phyloP scores from a whole-genome alignment of 192 early-diverging fungal genomes.

The Linderina pennispora region DNA sequence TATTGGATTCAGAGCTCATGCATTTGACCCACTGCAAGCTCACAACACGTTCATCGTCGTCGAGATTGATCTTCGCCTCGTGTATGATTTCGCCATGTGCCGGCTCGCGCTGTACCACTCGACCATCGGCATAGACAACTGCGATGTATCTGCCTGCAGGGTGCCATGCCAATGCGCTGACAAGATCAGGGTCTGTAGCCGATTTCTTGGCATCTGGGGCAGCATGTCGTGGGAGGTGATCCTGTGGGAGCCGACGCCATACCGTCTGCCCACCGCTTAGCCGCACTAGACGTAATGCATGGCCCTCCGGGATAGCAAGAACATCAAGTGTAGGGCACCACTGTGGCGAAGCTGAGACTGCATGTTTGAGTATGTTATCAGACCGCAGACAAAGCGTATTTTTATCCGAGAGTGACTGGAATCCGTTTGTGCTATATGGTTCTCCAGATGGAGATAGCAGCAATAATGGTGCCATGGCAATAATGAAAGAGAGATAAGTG shows the following conservation, averaged over 20 bases:
- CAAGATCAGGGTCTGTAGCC: neutral
- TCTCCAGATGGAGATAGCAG: constrained; percentile 1
- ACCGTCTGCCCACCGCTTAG: constrained; percentile 39
- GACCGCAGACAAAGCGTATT: constrained; percentile 18
- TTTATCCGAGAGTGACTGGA: constrained; percentile 25
- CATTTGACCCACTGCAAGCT: constrained; percentile 31
- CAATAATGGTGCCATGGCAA: neutral
- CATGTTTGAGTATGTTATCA: neutral
- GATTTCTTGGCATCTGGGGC: neutral
- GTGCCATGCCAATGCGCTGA: constrained; percentile 28
- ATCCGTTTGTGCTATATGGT: constrained; percentile 7
- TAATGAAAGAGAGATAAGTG: too few species aligned
- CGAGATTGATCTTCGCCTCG: constrained; percentile 13
- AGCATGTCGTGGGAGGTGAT: constrained; percentile 1
- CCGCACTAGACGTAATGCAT: constrained; percentile 24
- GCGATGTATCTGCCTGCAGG: constrained; percentile 15
- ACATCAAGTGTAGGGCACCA: constrained; percentile 35
- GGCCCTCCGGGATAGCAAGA: constrained; percentile 30
- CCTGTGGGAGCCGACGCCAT: constrained; percentile 22
- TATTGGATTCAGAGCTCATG: neutral
- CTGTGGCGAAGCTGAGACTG: constrained; percentile 15
- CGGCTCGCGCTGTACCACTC: constrained; percentile 30
- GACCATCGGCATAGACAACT: constrained; percentile 24
- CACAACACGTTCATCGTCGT: constrained; percentile 2
- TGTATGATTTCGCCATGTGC: constrained; percentile 28